These are phyloP conservation scores for Neobulgaria alba DNA, from an alignment of 2,329 filamentous ascomycete species.

Conservation along the genomic window DNA sequence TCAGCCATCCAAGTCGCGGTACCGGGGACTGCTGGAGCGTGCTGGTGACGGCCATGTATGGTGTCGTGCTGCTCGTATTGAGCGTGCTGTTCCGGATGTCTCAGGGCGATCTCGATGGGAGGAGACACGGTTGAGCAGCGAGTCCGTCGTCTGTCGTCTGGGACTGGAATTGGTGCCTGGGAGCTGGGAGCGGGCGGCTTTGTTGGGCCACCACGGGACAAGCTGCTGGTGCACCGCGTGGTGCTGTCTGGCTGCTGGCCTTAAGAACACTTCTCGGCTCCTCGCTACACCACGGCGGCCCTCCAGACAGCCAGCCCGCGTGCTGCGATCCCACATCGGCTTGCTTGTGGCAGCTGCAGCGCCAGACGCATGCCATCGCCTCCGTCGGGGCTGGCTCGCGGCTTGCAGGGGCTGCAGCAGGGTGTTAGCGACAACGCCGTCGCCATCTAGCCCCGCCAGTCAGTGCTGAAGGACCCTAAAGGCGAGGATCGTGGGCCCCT, in stretches of 20 bases:
- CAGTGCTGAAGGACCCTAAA: conserved; percentile 6
- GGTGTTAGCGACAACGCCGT: conserved; percentile 4
- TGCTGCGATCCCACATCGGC: neutral
- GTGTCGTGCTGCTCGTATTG: neutral
- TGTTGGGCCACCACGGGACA: too few species aligned
- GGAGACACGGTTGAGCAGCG: neutral
- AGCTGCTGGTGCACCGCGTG: too few species aligned
- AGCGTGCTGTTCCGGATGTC: neutral
- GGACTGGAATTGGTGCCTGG: neutral
- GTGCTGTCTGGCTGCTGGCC: too few species aligned
- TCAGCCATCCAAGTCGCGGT: neutral
- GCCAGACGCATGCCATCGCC: conserved; percentile 3
- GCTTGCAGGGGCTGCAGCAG: neutral
- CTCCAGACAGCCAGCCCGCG: neutral
- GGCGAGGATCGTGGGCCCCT: conserved; percentile 3
- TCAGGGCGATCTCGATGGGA: conserved; percentile 4
- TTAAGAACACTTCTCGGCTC: too few species aligned
- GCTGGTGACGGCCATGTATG: neutral
- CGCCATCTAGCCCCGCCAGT: conserved; percentile 9
- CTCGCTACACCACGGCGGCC: too few species aligned
- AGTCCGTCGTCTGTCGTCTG: neutral
- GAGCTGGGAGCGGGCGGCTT: neutral
- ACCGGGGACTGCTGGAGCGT: neutral
- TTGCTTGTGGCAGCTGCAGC: conserved; percentile 7
- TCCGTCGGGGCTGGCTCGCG: conserved; percentile 1